These are phyloP conservation scores for Aspergillus saccharolyticus DNA, from an alignment of 495 filamentous ascomycete species.

Conservation along the genomic window DNA sequence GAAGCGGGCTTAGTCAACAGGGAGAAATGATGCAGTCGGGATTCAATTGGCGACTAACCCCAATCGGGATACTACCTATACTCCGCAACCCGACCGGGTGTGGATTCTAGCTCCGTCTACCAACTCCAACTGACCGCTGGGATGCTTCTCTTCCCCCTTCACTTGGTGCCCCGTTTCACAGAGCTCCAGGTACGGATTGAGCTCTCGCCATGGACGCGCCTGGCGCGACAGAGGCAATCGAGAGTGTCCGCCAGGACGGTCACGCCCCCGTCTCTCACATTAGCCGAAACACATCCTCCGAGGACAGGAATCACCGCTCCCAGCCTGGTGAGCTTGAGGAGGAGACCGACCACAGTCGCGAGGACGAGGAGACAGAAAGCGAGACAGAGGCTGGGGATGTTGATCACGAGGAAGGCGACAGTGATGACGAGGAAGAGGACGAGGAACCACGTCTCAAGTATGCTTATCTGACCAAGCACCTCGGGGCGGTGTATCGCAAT, in stretches of 20 bases:
- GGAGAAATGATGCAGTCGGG: background rate
- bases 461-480: constrained; percentile 70
- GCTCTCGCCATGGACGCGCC: constrained; percentile 42
- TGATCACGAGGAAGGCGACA: constrained; percentile 45
- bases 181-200: constrained; percentile 28
- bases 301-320: constrained; percentile 12
- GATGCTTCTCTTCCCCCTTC: constrained; percentile 11
- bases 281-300: background rate
- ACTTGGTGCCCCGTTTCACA: constrained; percentile 4
- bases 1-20: constrained; percentile 13
- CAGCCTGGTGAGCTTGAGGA: constrained; percentile 17
- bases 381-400: constrained; percentile 22
- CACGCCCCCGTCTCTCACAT: constrained; percentile 2
- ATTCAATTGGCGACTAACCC: no score
- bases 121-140: constrained; percentile 11
- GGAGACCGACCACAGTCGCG: constrained; percentile 17
- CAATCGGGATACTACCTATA: constrained; percentile 12
- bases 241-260: constrained; percentile 17
- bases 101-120: background rate
- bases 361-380: constrained; percentile 8
- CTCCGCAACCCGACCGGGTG: background rate
- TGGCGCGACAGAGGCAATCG: constrained; percentile 35
- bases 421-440: constrained; percentile 82
- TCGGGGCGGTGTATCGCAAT: constrained; percentile 81
- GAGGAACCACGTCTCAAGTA: constrained; percentile 97